Evolutionary conservation across 495 filamentous ascomycete genomes (phyloP), one percentile per base, ranked within the genome.

Genomic region (Trypethelium eluteriae): DNA sequence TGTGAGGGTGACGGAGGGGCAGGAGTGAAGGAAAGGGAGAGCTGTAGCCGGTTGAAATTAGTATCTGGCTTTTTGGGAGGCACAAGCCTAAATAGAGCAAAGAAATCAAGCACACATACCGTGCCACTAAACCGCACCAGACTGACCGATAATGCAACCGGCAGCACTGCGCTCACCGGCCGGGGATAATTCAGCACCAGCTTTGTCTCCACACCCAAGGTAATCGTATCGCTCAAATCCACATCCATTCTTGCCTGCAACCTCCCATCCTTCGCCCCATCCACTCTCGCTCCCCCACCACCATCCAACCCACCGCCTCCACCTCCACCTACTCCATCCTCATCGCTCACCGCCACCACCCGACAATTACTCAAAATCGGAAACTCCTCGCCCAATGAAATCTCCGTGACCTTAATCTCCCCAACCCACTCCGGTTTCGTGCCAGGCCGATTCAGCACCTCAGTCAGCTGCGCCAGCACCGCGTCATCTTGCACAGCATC

Each of bases 281-380:
- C 84, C 2, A 83, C 85, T 38, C 16, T 34, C 39, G 57, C 56
- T 6, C 32, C 47, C 14, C 65, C 69, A n/a, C 53, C 53, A n/a
- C 16, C 49, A 53, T 14, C 2, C 41, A 59, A 12, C 63, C 34
- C 14, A 65, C 65, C 32, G 41, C 70, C 70, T 18, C 66, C 14
- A 47, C 69, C 63, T n/a, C 70, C 70, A 25, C 64, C 66, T 12
- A 25, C 25, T 25, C 25, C 25, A 25, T 25, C 25, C 25, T 72
- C 64, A 67, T 91, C 90, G 68, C 95, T 91, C 0, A 90, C 87
- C 2, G 89, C 89, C 34, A 91, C 90, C 62, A 98, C 90, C 66
- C 95, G 87, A 75, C 94, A 98, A 76, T 98, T 98, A 81, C 93
- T 97, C 76, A 98, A 96, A 18, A 98, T 98, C 7, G 94, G 94